Conservation (phyloP, 768 basidiomycete genomes). For the Chalciporus pseudorubinellus region DNA sequence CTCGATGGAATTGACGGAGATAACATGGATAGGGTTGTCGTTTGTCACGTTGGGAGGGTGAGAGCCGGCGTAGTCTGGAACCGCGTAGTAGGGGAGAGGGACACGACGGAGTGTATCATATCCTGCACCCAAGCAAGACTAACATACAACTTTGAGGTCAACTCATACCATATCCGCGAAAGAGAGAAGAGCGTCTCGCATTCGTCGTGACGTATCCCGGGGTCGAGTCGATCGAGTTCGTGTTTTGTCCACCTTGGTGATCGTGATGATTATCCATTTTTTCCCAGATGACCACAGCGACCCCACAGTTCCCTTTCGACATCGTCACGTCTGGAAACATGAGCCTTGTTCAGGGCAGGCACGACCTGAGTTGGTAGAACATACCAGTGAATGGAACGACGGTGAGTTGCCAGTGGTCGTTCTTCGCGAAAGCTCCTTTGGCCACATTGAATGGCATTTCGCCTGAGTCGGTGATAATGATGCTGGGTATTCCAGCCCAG, state of each 20-base stretch:
- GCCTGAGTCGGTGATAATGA: conserved; percentile 66
- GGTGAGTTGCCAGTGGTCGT: conserved; percentile 80
- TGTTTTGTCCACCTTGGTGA: conserved; percentile 25
- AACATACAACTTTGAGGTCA: no score
- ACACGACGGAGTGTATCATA: conserved; percentile 70
- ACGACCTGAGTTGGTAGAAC: conserved; percentile 60
- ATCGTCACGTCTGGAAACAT: conserved; percentile 24
- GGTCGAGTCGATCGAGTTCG: conserved; percentile 49
- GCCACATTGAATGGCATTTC: conserved; percentile 67
- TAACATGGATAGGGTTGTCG: conserved; percentile 61
- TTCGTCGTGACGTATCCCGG: conserved; percentile 75
- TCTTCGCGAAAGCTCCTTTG: conserved; percentile 69
- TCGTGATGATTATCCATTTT: background rate
- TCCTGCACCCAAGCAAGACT: conserved; percentile 72
- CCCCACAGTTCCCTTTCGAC: no score
- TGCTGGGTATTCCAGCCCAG: conserved; percentile 53
- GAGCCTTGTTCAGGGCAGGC: conserved; percentile 47
- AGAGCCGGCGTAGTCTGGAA: conserved; percentile 60
- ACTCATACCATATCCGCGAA: background rate
- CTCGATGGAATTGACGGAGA: conserved; percentile 72
- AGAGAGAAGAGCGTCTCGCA: conserved; percentile 35
- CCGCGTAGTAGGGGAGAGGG: conserved; percentile 53
- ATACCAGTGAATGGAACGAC: conserved; percentile 65
- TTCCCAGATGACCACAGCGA: no score
- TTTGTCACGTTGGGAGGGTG: conserved; percentile 47